Base-by-base conservation (phyloP, 768 basidiomycete genomes). In the Mycena venus region DNA sequence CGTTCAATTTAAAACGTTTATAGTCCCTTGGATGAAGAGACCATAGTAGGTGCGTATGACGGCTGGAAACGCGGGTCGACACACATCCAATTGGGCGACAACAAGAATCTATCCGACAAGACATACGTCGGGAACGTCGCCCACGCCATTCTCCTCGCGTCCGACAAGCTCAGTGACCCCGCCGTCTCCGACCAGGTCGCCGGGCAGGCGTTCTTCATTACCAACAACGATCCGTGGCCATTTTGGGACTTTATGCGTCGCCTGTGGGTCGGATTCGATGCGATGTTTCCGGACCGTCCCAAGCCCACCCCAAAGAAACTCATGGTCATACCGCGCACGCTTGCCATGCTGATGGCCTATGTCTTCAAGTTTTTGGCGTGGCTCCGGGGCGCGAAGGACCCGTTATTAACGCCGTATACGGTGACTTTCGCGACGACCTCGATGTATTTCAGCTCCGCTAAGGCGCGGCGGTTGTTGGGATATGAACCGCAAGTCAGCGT, bases 51-150 rank as follows among this genome's bases (percentile, higher is more conserved):
- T 12, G 62, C 68, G 6, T 74, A 64, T 62, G 53, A 74, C 2
- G 9, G 55, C 2, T 70, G 62, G 73, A 74, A 74, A 32, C 40
- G 42, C 8, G 73, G 73, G 15, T 51, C 19, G 62, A 59, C 63
- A 1, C 70, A 65, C 55, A 90, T 91, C 83, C 93, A 94, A 77
- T 87, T 95, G 56, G 94, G 94, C 17, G 82, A 89, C 82, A 94
- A 94, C 83, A 85, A 85, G 72, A 95, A 95, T 79, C 80, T 94
- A 3, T 91, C 89, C 76, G 94, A 95, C 80, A 92, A 90, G 86
- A 94, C 94, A 21, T 94, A 93, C 79, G 91, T 95, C 76, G 90
- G 87, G 40, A 95, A 95, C 81, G 88, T 93, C 73, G 94, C 93
- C 0, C 88, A 92, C 75, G 93, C 93, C 5, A 94, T 95, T 79